These are phyloP conservation scores for Fusarium redolens DNA, from an alignment of 2,329 filamentous ascomycete genomes.

Conservation along the genomic window DNA sequence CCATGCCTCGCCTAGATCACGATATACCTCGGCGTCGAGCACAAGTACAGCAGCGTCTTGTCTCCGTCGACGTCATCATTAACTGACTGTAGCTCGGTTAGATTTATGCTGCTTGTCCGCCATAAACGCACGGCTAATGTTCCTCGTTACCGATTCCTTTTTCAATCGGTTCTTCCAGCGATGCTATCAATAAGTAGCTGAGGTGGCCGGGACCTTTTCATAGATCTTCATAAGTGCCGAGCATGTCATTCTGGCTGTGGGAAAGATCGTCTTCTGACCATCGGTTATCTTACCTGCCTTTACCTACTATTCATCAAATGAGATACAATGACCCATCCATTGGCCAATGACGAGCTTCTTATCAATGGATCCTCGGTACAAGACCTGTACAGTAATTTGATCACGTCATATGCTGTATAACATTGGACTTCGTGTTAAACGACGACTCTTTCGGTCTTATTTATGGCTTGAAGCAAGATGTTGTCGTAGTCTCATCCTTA, in stretches of 20 bases:
- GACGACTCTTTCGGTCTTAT: not conserved
- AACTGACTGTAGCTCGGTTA: conserved; percentile 8
- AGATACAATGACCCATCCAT: not conserved
- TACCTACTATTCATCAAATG: not conserved
- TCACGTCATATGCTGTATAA: not conserved
- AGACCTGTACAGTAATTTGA: not conserved
- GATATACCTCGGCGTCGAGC: conserved; percentile 5
- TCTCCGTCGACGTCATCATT: conserved; percentile 14
- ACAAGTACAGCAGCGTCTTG: not conserved
- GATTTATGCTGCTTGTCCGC: conserved; percentile 10
- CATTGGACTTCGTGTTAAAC: not conserved
- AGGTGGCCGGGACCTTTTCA: not conserved
- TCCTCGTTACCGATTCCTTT: not conserved
- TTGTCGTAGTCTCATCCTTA: not conserved
- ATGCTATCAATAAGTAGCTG: not conserved
- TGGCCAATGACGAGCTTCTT: not conserved
- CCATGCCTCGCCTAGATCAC: conserved; percentile 10
- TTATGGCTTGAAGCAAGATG: not conserved
- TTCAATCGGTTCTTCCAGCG: not conserved
- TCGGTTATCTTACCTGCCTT: not conserved
- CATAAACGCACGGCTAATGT: not conserved
- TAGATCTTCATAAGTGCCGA: not conserved
- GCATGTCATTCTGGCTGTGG: not conserved
- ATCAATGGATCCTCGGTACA: not conserved
- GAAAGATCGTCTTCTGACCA: not conserved